Percentiles rank a stretch among this genome's conserved stretches.
Evolutionary conservation across 768 basidiomycete species (phyloP).

Genomic region (Serendipita sp.): DNA sequence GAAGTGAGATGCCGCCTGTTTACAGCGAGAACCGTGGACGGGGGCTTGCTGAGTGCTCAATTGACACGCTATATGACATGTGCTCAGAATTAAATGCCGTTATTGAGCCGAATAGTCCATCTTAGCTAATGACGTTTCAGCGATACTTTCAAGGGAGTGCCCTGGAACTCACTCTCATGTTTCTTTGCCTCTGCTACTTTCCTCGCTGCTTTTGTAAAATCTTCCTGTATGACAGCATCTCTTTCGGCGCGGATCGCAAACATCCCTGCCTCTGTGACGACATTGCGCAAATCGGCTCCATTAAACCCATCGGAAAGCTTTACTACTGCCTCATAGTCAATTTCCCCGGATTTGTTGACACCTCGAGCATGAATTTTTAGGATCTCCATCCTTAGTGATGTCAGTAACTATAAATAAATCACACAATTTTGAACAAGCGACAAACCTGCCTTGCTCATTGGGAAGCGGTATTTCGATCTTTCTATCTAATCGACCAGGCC

Average conservation of each 20-base stretch:
- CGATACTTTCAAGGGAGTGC: no score
- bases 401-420: not conserved
- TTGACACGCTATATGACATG: no score
- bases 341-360: constrained; percentile 87
- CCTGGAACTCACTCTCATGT: constrained; percentile 62
- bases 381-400: constrained; percentile 29
- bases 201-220: constrained; percentile 86
- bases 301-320: constrained; percentile 93
- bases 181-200: constrained; percentile 96
- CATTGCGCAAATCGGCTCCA: constrained; percentile 90
- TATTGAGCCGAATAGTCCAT: constrained; percentile 14
- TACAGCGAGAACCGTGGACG: no score
- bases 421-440: not conserved
- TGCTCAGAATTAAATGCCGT: not conserved
- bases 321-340: constrained; percentile 96
- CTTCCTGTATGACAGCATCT: constrained; percentile 85
- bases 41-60: no score
- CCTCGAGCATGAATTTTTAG: constrained; percentile 91
- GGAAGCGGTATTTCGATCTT: constrained; percentile 97
- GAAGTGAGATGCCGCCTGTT: no score
- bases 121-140: constrained; percentile 10
- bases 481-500: constrained; percentile 90
- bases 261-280: constrained; percentile 93
- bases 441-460: constrained; percentile 82
- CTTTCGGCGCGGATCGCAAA: constrained; percentile 96